Evolutionary conservation across 306 rosid genomes (phyloP).

Genomic region (Begonia fuchsioides): DNA sequence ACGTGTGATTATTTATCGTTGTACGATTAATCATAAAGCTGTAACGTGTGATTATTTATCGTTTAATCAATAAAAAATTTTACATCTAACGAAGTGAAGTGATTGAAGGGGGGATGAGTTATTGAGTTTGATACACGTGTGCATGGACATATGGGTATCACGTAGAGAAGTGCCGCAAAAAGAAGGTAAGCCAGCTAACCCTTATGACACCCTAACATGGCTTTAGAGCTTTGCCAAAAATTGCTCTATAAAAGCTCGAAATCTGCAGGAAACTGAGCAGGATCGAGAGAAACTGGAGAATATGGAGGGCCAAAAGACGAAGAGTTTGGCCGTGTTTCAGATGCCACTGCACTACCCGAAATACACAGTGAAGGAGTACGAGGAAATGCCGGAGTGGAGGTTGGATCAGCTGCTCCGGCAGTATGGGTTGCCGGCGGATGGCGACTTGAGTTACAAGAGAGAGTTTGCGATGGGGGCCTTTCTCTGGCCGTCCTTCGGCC

Average conservation of each 20-base stretch:
- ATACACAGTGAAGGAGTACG: conserved; percentile 50
- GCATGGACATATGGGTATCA: too few relatives aligned
- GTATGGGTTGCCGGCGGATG: conserved; percentile 48
- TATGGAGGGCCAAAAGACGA: conserved; percentile 30
- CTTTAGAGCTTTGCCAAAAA: neutral
- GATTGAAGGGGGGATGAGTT: too few relatives aligned
- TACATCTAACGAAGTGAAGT: too few relatives aligned
- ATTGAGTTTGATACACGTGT: too few relatives aligned
- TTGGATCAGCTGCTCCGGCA: conserved; percentile 50
- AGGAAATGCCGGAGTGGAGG: conserved; percentile 72
- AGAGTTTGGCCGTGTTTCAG: conserved; percentile 28
- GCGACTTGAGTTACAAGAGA: conserved; percentile 58
- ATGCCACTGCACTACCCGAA: conserved; percentile 79
- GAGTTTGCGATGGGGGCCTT: conserved; percentile 70
- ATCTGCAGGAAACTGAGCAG: neutral
- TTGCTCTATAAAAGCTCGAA: too few relatives aligned
- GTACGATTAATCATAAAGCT: too few relatives aligned
- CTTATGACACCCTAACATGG: conserved; percentile 29
- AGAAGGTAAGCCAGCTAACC: conserved; percentile 53
- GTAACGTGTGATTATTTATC: too few relatives aligned
- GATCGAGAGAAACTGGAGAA: neutral
- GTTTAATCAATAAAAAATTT: too few relatives aligned
- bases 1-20: too few relatives aligned
- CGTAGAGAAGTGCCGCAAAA: conserved; percentile 1
- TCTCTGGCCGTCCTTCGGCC: conserved; percentile 41